phyloP scores from a whole-genome alignment of 768 basidiomycete species.

The Trametes cinnabarina region DNA sequence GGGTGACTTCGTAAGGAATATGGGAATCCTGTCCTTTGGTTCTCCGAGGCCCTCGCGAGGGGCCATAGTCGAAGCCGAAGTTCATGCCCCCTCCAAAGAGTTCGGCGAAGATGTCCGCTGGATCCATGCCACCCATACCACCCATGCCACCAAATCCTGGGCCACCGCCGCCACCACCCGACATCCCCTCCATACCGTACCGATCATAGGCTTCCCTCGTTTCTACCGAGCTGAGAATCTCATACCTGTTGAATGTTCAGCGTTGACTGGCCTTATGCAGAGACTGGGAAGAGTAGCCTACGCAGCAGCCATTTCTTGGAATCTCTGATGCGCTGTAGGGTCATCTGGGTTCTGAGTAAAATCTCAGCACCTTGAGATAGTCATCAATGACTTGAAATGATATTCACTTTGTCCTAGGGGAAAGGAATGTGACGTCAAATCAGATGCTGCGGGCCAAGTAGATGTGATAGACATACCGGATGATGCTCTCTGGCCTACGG shows the following conservation, averaged over 20 bases:
- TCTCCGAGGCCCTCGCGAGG: constrained; percentile 39
- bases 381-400: too few relatives aligned
- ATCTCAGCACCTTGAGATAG: too few relatives aligned
- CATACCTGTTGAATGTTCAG: constrained; percentile 57
- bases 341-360: constrained; percentile 82
- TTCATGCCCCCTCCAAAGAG: constrained; percentile 64
- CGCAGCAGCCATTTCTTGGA: constrained; percentile 90
- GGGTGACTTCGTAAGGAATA: constrained; percentile 78
- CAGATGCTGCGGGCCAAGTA: neutral
- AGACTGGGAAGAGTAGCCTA: constrained; percentile 38
- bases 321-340: constrained; percentile 76
- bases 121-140: constrained; percentile 46
- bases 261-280: neutral
- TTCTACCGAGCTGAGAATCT: constrained; percentile 72
- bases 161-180: constrained; percentile 43
- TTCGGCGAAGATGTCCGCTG: constrained; percentile 71
- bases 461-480: constrained; percentile 53
- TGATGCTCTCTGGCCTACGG: constrained; percentile 81
- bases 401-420: constrained; percentile 64
- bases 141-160: constrained; percentile 22
- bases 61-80: constrained; percentile 65
- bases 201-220: constrained; percentile 70
- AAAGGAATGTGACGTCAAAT: neutral
- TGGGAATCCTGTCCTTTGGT: constrained; percentile 69
- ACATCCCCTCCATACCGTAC: constrained; percentile 68